Evolutionary conservation across 495 filamentous ascomycete genomes (phyloP).

Genomic region (Coniosporium apollinis): DNA sequence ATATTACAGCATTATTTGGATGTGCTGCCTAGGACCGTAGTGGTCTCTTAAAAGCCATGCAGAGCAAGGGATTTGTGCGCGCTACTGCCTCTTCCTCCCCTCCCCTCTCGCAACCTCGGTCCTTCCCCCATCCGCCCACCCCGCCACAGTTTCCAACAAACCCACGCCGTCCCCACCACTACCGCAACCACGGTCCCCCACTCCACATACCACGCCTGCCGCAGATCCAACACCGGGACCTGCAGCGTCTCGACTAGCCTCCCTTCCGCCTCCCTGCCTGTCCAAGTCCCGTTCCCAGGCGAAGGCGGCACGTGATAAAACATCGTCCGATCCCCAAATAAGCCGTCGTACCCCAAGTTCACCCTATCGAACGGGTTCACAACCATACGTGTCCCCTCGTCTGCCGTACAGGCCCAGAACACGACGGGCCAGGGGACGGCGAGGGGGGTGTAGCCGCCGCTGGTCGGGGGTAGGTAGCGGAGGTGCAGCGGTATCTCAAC

Average conservation of each 20-base stretch:
- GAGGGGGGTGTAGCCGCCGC: conserved; percentile 20
- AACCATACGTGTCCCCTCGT: conserved; percentile 55
- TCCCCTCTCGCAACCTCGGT: too few relatives aligned
- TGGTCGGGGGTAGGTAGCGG: conserved; percentile 53
- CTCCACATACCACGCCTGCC: conserved; percentile 43
- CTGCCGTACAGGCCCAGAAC: conserved; percentile 81
- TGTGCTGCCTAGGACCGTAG: too few relatives aligned
- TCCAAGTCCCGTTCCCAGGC: conserved; percentile 9
- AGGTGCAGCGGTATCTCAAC: conserved; percentile 74
- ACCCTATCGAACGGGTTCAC: conserved; percentile 73
- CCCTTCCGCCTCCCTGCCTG: conserved; percentile 12
- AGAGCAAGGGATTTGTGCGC: too few relatives aligned
- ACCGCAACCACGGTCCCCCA: conserved; percentile 54
- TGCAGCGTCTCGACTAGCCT: conserved; percentile 40
- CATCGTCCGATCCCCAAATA: conserved; percentile 64
- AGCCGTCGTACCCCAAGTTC: conserved; percentile 70
- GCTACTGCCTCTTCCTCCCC: too few relatives aligned
- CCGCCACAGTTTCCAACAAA: conserved; percentile 43
- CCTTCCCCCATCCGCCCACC: background rate
- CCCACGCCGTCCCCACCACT: conserved; percentile 55
- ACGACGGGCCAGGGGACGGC: conserved; percentile 59
- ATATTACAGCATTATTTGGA: too few relatives aligned
- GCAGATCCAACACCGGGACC: conserved; percentile 62
- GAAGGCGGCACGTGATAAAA: conserved; percentile 70
- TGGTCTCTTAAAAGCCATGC: too few relatives aligned